phyloP scores from a whole-genome alignment of 371 early-diverging fungal genomes.

The Cokeromyces recurvatus region DNA sequence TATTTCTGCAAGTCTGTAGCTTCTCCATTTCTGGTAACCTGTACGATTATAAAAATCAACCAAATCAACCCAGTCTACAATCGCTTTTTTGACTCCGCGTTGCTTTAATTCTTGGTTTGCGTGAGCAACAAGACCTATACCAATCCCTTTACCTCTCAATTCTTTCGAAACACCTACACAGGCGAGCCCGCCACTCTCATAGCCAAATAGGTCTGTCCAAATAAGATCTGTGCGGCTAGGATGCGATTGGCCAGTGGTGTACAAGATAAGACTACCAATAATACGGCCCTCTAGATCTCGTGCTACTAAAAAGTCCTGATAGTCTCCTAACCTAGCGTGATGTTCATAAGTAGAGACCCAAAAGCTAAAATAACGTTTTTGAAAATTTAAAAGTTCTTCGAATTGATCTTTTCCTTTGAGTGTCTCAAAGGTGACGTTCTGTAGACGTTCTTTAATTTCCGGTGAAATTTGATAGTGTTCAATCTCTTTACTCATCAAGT shows the following conservation, averaged over 20 bases:
- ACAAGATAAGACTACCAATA: conserved; percentile 27
- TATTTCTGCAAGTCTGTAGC: conserved; percentile 26
- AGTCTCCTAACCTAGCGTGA: conserved; percentile 39
- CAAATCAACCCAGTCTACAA: conserved; percentile 50
- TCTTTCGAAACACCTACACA: conserved; percentile 43
- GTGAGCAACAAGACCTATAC: conserved; percentile 35
- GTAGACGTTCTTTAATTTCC: conserved; percentile 22
- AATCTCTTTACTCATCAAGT: conserved; percentile 25
- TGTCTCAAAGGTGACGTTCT: conserved; percentile 12
- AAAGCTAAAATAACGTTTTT: conserved; percentile 29
- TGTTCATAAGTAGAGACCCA: conserved; percentile 43
- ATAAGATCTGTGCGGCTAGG: conserved; percentile 28
- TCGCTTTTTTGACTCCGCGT: conserved; percentile 32
- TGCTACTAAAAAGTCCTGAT: conserved; percentile 39
- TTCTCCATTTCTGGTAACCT: conserved; percentile 40
- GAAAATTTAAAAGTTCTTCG: conserved; percentile 31
- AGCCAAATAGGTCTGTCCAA: conserved; percentile 36
- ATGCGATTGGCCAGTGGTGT: conserved; percentile 26
- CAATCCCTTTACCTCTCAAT: conserved; percentile 40
- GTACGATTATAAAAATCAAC: conserved; percentile 37
- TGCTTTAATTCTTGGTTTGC: conserved; percentile 30
- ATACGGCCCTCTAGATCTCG: conserved; percentile 28
- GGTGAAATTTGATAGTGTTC: conserved; percentile 21
- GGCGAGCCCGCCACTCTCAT: conserved; percentile 40
- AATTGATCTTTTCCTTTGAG: conserved; percentile 3